These are phyloP conservation scores for Helicostylum pulchrum DNA, from an alignment of 192 early-diverging fungal genomes.

Conservation along the genomic window DNA sequence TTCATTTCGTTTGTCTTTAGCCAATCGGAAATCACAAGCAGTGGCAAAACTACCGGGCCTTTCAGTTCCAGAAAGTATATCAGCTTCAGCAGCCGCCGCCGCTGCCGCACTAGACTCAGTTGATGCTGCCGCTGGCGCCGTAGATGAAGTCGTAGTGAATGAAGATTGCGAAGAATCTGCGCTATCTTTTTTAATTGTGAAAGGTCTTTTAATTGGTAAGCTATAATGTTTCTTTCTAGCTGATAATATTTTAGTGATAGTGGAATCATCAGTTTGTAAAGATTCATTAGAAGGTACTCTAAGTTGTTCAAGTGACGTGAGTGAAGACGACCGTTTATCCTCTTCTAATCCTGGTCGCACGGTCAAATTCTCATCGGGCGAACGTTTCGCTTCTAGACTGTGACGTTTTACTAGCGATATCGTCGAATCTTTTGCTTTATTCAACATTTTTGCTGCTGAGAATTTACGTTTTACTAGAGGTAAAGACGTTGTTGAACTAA, in stretches of 20 bases:
- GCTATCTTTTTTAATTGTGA: conserved; percentile 6
- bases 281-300: neutral
- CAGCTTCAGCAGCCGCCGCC: conserved; percentile 4
- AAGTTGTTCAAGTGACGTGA: neutral
- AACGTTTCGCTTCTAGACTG: neutral
- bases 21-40: conserved; percentile 26
- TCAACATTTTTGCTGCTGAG: neutral
- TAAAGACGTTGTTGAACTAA: conserved; percentile 1
- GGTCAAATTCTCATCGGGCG: too few relatives aligned
- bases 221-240: conserved; percentile 3
- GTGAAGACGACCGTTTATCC: neutral
- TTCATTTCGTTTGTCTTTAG: conserved; percentile 45
- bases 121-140: neutral
- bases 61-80: conserved; percentile 4
- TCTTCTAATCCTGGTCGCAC: too few relatives aligned
- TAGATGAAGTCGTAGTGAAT: too few relatives aligned
- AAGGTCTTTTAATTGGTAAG: conserved; percentile 11
- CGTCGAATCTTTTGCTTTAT: conserved; percentile 12
- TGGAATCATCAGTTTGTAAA: neutral
- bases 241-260: neutral
- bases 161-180: neutral
- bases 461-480: neutral
- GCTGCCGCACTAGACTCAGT: neutral
- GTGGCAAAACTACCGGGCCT: conserved; percentile 25
- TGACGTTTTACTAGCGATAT: conserved; percentile 8